These are phyloP conservation scores for Tolypocladium nubicola DNA, from an alignment of 2,329 filamentous ascomycete genomes.

Conservation along the genomic window DNA sequence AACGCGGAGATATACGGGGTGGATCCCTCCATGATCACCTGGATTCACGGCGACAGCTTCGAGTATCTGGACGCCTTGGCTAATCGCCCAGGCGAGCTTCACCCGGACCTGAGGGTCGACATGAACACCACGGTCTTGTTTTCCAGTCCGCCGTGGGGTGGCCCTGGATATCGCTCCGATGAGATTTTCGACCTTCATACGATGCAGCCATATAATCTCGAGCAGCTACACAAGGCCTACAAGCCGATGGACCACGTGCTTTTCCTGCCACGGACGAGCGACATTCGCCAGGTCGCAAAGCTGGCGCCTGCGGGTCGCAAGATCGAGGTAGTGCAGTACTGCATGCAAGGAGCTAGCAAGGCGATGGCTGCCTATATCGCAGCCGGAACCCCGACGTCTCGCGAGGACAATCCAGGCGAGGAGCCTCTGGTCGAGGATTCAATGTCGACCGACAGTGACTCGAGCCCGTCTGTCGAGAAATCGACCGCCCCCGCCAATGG, in stretches of 20 bases:
- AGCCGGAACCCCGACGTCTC: constrained; percentile 4
- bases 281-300: constrained; percentile 66
- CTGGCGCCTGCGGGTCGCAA: constrained; percentile 40
- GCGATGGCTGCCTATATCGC: constrained; percentile 57
- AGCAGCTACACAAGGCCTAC: constrained; percentile 52
- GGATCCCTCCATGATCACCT: constrained; percentile 59
- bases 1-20: constrained; percentile 85
- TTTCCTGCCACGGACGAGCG: constrained; percentile 77
- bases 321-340: constrained; percentile 78
- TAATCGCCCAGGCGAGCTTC: constrained; percentile 23
- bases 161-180: constrained; percentile 42
- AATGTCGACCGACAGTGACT: background rate
- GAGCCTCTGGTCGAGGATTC: background rate
- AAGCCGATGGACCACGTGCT: constrained; percentile 53
- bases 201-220: constrained; percentile 81
- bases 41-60: constrained; percentile 83
- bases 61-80: constrained; percentile 47
- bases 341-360: constrained; percentile 83
- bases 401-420: background rate
- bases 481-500: background rate
- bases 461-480: background rate
- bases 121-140: constrained; percentile 36
- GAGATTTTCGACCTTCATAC: constrained; percentile 71
- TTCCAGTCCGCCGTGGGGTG: constrained; percentile 51
- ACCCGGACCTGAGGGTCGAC: constrained; percentile 30